These are phyloP conservation scores for Colletotrichum lupini DNA, from an alignment of 2,329 filamentous ascomycete species.

Conservation along the genomic window DNA sequence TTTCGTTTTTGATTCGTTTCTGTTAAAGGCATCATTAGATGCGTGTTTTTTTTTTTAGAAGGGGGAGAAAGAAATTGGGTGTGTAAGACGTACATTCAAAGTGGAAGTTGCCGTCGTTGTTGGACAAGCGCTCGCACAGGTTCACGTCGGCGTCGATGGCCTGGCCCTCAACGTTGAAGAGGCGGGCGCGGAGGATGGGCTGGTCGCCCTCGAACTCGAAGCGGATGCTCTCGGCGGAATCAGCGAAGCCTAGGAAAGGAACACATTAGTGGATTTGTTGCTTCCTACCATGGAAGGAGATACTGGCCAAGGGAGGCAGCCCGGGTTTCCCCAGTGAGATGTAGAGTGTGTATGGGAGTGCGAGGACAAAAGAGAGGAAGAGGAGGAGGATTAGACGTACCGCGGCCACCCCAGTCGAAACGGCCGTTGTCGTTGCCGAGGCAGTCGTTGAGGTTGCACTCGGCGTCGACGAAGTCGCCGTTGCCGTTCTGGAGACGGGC, in stretches of 20 bases:
- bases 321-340: no score
- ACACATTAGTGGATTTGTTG: not conserved
- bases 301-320: not conserved
- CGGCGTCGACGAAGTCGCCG: slow-evolving; percentile 55
- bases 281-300: not conserved
- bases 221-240: slow-evolving; percentile 56
- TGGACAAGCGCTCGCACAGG: slow-evolving; percentile 64
- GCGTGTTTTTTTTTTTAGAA: no score
- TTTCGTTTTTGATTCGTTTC: not conserved
- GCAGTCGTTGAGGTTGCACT: slow-evolving; percentile 60
- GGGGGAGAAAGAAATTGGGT: no score
- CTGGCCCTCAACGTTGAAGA: slow-evolving; percentile 57
- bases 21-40: not conserved
- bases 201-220: slow-evolving; percentile 63
- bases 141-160: slow-evolving; percentile 59
- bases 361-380: not conserved
- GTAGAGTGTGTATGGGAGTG: not conserved
- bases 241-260: slow-evolving; percentile 51
- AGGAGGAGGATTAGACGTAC: slow-evolving; percentile 34
- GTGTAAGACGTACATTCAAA: slow-evolving; percentile 37
- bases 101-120: slow-evolving; percentile 59
- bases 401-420: slow-evolving; percentile 57
- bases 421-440: slow-evolving; percentile 63
- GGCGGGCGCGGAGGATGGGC: slow-evolving; percentile 63
- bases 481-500: slow-evolving; percentile 52